A percentile compares a stretch with the other conserved stretches of the same genome.
Conservation (phyloP, 75 land plant species). For the Pseudotsuga menziesii region DNA sequence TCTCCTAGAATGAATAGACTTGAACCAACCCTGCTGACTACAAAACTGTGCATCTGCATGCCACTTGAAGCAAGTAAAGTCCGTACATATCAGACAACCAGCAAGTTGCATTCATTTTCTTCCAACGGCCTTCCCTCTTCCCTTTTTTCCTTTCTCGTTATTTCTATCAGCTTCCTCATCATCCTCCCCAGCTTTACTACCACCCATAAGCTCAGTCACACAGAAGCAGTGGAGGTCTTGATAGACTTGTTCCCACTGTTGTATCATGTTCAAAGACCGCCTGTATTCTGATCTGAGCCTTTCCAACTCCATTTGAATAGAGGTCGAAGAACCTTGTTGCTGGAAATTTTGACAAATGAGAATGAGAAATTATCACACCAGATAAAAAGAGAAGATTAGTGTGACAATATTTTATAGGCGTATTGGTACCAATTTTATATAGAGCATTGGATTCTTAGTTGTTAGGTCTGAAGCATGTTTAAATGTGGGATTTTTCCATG, state of each 20-base stretch:
- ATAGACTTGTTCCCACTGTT: conserved; percentile 80
- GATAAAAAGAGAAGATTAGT: not conserved
- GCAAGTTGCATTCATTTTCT: conserved; percentile 2
- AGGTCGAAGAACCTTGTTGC: conserved; percentile 77
- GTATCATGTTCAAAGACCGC: conserved; percentile 58
- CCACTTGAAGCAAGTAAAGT: not conserved
- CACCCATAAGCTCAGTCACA: conserved; percentile 67
- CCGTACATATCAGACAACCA: not conserved
- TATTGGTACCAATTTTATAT: no score
- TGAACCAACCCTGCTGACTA: not conserved
- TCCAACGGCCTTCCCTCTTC: conserved; percentile 20
- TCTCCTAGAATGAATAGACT: not conserved
- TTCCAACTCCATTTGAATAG: conserved; percentile 75
- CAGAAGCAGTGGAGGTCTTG: conserved; percentile 62
- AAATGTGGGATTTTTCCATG: no score
- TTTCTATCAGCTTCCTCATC: conserved; percentile 29
- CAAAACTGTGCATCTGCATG: conserved; percentile 1
- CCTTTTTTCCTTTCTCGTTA: conserved; percentile 30
- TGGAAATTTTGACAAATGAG: conserved; percentile 22
- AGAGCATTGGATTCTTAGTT: not conserved
- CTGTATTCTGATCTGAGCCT: conserved; percentile 52
- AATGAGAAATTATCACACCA: conserved; percentile 2
- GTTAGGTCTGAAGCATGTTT: not conserved
- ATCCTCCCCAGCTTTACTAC: conserved; percentile 35
- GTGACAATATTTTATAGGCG: no score